Evolutionary conservation across 1,284 basidiomycete species (phyloP), one percentile per base, ranked within the genome.

Genomic region (Trichosporon coremiiforme): DNA sequence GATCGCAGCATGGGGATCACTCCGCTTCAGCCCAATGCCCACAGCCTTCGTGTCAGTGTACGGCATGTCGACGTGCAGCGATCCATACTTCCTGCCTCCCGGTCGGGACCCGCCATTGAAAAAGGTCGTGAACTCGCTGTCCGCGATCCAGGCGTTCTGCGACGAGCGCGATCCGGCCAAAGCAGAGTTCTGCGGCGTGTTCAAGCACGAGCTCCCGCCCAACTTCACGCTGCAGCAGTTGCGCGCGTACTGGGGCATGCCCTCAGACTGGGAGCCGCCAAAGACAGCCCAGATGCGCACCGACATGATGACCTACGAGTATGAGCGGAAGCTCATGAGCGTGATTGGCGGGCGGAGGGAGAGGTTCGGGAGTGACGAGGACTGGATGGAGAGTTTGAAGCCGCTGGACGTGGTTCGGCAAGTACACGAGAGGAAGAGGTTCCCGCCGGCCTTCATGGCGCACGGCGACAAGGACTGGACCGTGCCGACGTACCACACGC

Each of bases 381-480:
- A 65, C 57, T 75, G 68, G 57, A 31, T 66, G 35, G 57, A n/a
- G 10, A 60, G 57, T 31, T 25, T 60, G 13, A n/a, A 60, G 29
- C 57, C 57, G 3, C 15, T 60, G 2, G 57, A 60, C 31, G 57
- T 60, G 12, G 57, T 60, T 13, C 31, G 57, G 8, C 57, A 60
- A 31, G 57, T 60, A 13, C 57, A 60, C n/a, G 57, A 15, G 57
- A 29, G 57, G 6, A 33, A n/a, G 17, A 31, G 31, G 12, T 60
- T 60, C 62, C 76, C 77, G 20, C 77, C 77, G 7, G 75, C 75
- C 2, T 73, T 72, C 68, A 57, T 78, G 50, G 62, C 77, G 33
- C 77, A 78, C 64, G 76, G 77, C 1, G 69, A 64, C 20, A 67
- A 17, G 12, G 77, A 78, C 57, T 29, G 15, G 9, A 36, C 67